A percentile compares a stretch with the other conserved stretches of the same genome.
Conservation (phyloP, 139 green algal species). For the Desmodesmus armatus region DNA sequence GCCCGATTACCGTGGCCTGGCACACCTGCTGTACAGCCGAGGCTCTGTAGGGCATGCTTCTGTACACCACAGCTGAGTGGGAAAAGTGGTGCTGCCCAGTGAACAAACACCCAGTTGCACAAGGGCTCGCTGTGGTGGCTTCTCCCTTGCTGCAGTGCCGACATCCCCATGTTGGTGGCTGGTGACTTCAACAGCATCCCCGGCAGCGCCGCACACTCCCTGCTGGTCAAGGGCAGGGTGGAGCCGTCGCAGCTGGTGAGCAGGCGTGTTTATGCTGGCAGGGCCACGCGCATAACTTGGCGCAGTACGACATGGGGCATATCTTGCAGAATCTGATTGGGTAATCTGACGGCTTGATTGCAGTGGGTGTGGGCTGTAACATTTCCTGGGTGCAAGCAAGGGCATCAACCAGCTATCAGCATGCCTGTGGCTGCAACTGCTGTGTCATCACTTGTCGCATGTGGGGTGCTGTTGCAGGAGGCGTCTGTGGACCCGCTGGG, state of each 20-base stretch:
- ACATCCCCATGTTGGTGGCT: slow-evolving; percentile 96
- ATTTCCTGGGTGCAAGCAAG: too few species aligned
- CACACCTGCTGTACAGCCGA: background rate
- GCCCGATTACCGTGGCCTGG: too few species aligned
- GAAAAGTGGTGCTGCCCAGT: too few species aligned
- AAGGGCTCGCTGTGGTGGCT: background rate
- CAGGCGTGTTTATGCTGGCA: background rate
- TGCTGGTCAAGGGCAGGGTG: slow-evolving; percentile 88
- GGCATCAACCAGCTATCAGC: too few species aligned
- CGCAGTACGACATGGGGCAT: too few species aligned
- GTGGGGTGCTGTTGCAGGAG: slow-evolving; percentile 45
- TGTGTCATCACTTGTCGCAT: background rate
- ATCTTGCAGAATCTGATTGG: too few species aligned
- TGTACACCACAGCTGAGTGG: too few species aligned
- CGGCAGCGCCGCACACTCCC: slow-evolving; percentile 88
- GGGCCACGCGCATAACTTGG: background rate
- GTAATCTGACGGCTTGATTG: too few species aligned
- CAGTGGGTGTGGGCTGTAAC: too few species aligned
- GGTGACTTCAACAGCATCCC: slow-evolving; percentile 98
- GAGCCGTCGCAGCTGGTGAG: slow-evolving; percentile 77
- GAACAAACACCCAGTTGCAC: too few species aligned
- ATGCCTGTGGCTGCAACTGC: background rate
- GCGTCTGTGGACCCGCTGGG: slow-evolving; percentile 62
- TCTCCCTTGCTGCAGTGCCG: slow-evolving; percentile 73
- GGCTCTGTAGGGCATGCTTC: too few species aligned